These are phyloP conservation scores for Chernovozyma sophiae-reginae DNA, from an alignment of 1,139 yeast species.

Conservation along the genomic window DNA sequence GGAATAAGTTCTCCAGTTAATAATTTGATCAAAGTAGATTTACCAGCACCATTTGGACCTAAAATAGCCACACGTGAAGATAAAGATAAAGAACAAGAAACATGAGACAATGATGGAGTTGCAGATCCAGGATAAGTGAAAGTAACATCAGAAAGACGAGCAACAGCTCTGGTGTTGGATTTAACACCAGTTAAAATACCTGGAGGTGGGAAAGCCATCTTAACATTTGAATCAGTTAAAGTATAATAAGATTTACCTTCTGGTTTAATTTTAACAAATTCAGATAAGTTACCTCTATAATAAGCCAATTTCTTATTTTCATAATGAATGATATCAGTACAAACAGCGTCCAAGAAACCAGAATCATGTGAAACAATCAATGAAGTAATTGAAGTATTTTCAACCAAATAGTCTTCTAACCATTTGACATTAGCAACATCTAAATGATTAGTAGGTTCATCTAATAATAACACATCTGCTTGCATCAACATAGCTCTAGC, in stretches of 20 bases:
- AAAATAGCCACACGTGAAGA: slow-evolving; percentile 94
- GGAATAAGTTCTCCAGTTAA: slow-evolving; percentile 92
- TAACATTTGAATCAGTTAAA: slow-evolving; percentile 86
- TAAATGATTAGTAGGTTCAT: slow-evolving; percentile 98
- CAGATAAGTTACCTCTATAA: slow-evolving; percentile 93
- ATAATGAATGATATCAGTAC: slow-evolving; percentile 95
- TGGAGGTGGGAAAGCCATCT: slow-evolving; percentile 98
- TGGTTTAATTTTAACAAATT: slow-evolving; percentile 86
- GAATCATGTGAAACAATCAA: slow-evolving; percentile 97
- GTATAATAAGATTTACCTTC: slow-evolving; percentile 97
- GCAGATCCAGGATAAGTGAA: slow-evolving; percentile 87
- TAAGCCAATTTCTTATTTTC: slow-evolving; percentile 92
- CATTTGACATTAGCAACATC: slow-evolving; percentile 92
- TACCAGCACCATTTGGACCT: slow-evolving; percentile 99
- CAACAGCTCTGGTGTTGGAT: slow-evolving; percentile 92
- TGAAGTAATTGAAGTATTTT: slow-evolving; percentile 84
- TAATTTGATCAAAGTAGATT: slow-evolving; percentile 88
- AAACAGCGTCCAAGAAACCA: slow-evolving; percentile 90
- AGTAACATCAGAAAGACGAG: slow-evolving; percentile 80
- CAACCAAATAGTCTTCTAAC: slow-evolving; percentile 82
- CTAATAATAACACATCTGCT: slow-evolving; percentile 90
- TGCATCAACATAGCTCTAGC: slow-evolving; percentile 98
- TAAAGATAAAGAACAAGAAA: slow-evolving; percentile 82
- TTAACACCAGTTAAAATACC: slow-evolving; percentile 96
- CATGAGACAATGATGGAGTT: slow-evolving; percentile 75